Evolutionary conservation across 192 early-diverging fungal genomes (phyloP).

Genomic region (Diversispora epigaea): DNA sequence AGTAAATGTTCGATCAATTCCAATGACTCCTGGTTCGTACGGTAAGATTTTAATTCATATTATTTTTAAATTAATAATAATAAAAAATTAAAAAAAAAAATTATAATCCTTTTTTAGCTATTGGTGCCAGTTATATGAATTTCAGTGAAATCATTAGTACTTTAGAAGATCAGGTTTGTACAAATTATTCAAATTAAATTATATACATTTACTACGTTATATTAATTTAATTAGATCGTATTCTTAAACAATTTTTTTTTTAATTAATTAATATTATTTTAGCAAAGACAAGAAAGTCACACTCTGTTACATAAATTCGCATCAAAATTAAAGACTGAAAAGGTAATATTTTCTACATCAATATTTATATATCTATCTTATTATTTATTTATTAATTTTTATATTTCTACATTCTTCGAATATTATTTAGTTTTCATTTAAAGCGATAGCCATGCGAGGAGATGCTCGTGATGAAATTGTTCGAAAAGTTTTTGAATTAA

Average conservation of each 20-base stretch:
- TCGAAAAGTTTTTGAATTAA: slow-evolving; percentile 54
- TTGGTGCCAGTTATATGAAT: slow-evolving; percentile 32
- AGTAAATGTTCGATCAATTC: slow-evolving; percentile 39
- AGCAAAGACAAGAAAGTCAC: slow-evolving; percentile 33
- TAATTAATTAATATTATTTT: neutral
- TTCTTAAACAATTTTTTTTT: too few relatives aligned
- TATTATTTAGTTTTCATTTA: slow-evolving; percentile 39
- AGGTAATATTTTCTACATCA: neutral
- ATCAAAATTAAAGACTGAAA: slow-evolving; percentile 27
- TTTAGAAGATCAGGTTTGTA: slow-evolving; percentile 41
- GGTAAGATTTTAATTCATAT: neutral
- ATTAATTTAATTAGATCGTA: too few relatives aligned
- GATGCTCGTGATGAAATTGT: slow-evolving; percentile 63
- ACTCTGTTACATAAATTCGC: slow-evolving; percentile 35
- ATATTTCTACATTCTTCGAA: neutral
- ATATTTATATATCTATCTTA: slow-evolving; percentile 8
- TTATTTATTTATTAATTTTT: slow-evolving; percentile 3
- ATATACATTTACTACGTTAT: too few relatives aligned
- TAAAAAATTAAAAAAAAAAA: neutral
- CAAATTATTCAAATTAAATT: neutral
- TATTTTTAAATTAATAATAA: neutral
- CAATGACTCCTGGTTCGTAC: slow-evolving; percentile 36
- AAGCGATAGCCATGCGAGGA: slow-evolving; percentile 59
- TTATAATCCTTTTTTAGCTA: neutral
- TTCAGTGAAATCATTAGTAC: slow-evolving; percentile 33